Evolutionary conservation across 495 filamentous ascomycete species (phyloP), one percentile per base, ranked within the genome.

Genomic region (Penicillium desertorum): DNA sequence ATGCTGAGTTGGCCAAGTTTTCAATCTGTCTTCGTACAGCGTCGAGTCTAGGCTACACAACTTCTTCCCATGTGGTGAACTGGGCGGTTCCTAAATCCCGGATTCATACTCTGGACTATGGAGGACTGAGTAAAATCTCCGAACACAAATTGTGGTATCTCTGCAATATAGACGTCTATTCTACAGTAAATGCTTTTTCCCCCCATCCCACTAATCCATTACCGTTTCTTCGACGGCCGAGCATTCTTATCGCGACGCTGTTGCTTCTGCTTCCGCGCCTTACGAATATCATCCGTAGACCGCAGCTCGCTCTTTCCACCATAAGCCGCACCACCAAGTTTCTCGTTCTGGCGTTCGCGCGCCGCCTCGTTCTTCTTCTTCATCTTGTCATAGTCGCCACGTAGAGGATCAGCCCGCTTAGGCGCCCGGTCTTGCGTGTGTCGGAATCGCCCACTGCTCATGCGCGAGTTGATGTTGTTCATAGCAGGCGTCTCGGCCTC

Each of bases 321-420:
- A 32, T 87, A 86, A 34, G 90, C 79, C 17, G 65, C 69, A 10
- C 68, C 71, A 7, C 72, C 72, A 51, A 58, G 56, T 58, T 71
- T 67, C 4, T 57, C 51, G 27, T 64, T 32, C 42, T 62, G 61
- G 17, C 90, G 81, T 75, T 96, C 88, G 74, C 87, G 88, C 29
- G 95, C 92, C 63, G 91, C 91, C 9, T 83, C 85, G 29, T 90
- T 88, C 71, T 87, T 86, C 86, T 92, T 92, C 86, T 94, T 96
- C 80, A 86, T 85, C 71, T 84, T 84, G 63, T 96, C 81, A 68
- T 87, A 98, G 71, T 98, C 92, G 68, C 90, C 88, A 43, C 94
- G 79, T 64, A 83, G 90, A 71, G 88, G 92, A 77, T 98, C 94
- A 8, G 94, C 90, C 56, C 87, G 85, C 79, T 97, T 97, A 56